These are phyloP conservation scores for Otatea glauca DNA, from an alignment of 176 grass and related monocot species.

Conservation along the genomic window DNA sequence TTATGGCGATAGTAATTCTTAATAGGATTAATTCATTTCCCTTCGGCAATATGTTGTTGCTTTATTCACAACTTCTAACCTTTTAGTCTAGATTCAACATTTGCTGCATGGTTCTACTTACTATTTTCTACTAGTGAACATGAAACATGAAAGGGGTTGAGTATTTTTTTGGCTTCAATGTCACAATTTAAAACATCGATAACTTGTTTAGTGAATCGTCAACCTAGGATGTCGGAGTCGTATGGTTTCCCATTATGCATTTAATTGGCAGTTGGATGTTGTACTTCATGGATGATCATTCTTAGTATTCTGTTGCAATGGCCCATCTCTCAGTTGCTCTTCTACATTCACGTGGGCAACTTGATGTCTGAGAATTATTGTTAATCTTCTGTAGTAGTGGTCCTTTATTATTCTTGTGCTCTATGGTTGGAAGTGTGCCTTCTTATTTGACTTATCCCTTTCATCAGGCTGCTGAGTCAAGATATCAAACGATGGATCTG, in stretches of 20 bases:
- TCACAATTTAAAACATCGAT: conserved; percentile 22
- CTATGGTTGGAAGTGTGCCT: conserved; percentile 32
- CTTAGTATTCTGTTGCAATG: conserved; percentile 12
- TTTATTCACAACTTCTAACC: conserved; percentile 2
- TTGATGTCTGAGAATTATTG: conserved; percentile 4
- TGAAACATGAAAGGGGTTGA: neutral
- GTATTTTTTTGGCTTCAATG: conserved; percentile 26
- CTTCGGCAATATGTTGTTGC: conserved; percentile 12
- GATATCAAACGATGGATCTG: conserved; percentile 47
- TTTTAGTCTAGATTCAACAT: conserved; percentile 24
- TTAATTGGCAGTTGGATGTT: conserved; percentile 45
- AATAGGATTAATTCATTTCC: conserved; percentile 8
- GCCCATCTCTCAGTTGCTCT: conserved; percentile 30
- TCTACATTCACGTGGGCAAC: conserved; percentile 24
- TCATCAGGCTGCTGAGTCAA: conserved; percentile 36
- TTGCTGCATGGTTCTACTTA: neutral
- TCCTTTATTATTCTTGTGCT: conserved; percentile 27
- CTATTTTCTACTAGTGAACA: conserved; percentile 13
- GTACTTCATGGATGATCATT: conserved; percentile 39
- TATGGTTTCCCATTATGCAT: conserved; percentile 28
- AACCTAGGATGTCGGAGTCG: neutral
- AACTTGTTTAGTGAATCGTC: conserved; percentile 10
- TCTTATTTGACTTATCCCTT: conserved; percentile 36
- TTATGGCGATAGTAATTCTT: neutral
- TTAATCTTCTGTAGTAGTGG: conserved; percentile 1